A percentile compares a stretch with the other conserved stretches of the same genome.
These are phyloP conservation scores for Lactifluus volemus DNA, from an alignment of 768 basidiomycete genomes.

Conservation along the genomic window DNA sequence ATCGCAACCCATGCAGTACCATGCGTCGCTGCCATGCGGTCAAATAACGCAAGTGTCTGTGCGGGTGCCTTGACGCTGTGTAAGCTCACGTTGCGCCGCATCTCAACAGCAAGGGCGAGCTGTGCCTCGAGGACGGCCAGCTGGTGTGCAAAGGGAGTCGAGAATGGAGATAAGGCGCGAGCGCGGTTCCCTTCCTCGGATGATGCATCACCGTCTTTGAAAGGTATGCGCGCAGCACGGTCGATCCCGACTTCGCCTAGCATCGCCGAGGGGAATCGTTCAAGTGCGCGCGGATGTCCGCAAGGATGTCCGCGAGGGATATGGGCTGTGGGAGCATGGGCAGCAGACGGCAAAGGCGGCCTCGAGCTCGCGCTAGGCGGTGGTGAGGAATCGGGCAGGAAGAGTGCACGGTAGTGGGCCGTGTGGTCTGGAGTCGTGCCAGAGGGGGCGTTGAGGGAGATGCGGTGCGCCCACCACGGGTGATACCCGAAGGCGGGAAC, in stretches of 20 bases:
- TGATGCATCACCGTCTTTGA: conserved; percentile 26
- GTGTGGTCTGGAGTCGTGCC: conserved; percentile 33
- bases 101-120: conserved; percentile 73
- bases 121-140: conserved; percentile 73
- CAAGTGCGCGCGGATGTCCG: conserved; percentile 53
- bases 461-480: conserved; percentile 86
- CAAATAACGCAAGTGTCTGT: conserved; percentile 59
- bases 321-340: conserved; percentile 64
- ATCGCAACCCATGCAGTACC: conserved; percentile 52
- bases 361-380: conserved; percentile 23
- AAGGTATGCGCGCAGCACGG: conserved; percentile 65
- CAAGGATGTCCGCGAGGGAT: conserved; percentile 48
- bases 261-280: conserved; percentile 60
- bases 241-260: conserved; percentile 94
- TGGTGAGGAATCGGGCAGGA: conserved; percentile 35
- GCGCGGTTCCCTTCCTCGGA: conserved; percentile 23
- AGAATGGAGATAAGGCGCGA: conserved; percentile 65
- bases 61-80: conserved; percentile 79
- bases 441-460: conserved; percentile 37
- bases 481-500: conserved; percentile 92
- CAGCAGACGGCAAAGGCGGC: conserved; percentile 51
- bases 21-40: conserved; percentile 48
- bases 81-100: conserved; percentile 69
- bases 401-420: conserved; percentile 66
- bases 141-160: conserved; percentile 75